These are phyloP conservation scores for Candida patagonica DNA, from an alignment of 805 yeast genomes.

Conservation along the genomic window DNA sequence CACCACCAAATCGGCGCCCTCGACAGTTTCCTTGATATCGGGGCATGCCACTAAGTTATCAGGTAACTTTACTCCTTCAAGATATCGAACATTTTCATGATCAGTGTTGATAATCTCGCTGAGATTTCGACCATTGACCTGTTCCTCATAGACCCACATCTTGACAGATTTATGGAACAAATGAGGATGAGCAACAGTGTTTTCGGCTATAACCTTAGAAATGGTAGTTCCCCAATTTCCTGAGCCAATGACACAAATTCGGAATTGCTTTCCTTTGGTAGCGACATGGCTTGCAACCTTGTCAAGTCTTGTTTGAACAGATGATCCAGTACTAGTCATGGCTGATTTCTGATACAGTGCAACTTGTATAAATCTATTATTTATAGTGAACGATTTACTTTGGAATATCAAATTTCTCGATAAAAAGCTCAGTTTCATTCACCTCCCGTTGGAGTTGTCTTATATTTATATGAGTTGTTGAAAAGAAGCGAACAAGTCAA, in stretches of 20 bases:
- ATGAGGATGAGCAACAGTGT: slow-evolving; percentile 59
- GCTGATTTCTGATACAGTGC: too few species aligned
- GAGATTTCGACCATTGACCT: slow-evolving; percentile 60
- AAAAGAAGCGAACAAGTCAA: too few species aligned
- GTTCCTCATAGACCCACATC: slow-evolving; percentile 97
- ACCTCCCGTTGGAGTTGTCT: too few species aligned
- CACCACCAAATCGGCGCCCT: slow-evolving; percentile 75
- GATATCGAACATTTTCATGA: slow-evolving; percentile 91
- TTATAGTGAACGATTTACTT: too few species aligned
- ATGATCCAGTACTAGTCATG: too few species aligned
- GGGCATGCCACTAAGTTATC: slow-evolving; percentile 84
- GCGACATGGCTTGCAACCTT: slow-evolving; percentile 9
- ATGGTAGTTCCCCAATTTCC: slow-evolving; percentile 99
- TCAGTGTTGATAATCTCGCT: slow-evolving; percentile 83
- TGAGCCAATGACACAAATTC: slow-evolving; percentile 77
- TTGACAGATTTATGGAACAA: slow-evolving; percentile 66
- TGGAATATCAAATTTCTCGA: too few species aligned
- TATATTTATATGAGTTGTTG: too few species aligned
- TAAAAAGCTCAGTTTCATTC: too few species aligned
- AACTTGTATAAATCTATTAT: too few species aligned
- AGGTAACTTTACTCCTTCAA: slow-evolving; percentile 84
- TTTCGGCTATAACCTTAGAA: slow-evolving; percentile 91
- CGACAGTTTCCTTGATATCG: slow-evolving; percentile 62
- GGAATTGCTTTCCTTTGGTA: slow-evolving; percentile 33
- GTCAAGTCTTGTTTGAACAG: slow-evolving; percentile 2